Evolutionary conservation across 495 filamentous ascomycete genomes (phyloP).

Genomic region (Tuber calosporum): DNA sequence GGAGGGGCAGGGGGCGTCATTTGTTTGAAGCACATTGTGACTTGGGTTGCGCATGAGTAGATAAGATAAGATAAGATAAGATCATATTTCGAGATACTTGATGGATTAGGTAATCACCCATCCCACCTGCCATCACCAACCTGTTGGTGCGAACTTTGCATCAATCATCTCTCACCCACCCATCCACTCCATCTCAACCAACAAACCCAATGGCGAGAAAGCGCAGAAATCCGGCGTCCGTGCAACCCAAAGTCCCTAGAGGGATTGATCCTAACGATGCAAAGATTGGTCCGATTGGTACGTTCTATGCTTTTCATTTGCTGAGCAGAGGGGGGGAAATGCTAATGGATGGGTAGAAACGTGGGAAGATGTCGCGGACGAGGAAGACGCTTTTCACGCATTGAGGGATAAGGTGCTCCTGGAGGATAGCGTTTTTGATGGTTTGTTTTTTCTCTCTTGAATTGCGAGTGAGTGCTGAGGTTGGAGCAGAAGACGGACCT

Average conservation of each 20-base stretch:
- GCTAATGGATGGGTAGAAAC: constrained; percentile 41
- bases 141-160: background rate
- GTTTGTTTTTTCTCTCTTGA: background rate
- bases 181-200: background rate
- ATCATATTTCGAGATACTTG: background rate
- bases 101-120: background rate
- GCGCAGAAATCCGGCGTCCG: constrained; percentile 21
- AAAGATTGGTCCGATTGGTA: constrained; percentile 52
- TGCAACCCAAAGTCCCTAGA: constrained; percentile 45
- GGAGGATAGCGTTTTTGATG: constrained; percentile 53
- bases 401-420: constrained; percentile 77
- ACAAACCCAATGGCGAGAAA: constrained; percentile 35
- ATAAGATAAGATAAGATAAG: background rate
- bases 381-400: constrained; percentile 83
- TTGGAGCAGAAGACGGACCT: constrained; percentile 35
- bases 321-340: background rate
- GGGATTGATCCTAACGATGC: constrained; percentile 51
- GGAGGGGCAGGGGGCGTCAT: background rate
- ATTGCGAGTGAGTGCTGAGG: constrained; percentile 4
- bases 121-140: background rate
- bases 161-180: background rate
- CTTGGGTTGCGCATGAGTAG: background rate
- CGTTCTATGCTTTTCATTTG: constrained; percentile 5
- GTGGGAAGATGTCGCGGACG: constrained; percentile 82
- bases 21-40: background rate